Conservation (phyloP, 257 asterid species). For the Solanum bukasovii region DNA sequence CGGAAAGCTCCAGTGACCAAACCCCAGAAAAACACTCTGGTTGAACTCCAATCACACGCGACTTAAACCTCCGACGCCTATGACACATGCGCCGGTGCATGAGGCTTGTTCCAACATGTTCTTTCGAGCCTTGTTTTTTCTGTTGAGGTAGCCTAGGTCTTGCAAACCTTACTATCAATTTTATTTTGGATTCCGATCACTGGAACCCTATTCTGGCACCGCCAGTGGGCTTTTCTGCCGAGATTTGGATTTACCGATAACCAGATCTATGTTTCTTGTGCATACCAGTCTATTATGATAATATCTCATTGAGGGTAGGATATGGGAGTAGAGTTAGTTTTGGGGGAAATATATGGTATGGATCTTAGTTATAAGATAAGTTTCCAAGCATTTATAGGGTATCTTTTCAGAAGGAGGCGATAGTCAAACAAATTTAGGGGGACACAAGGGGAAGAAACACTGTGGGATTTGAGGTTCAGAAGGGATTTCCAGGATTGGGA, state of each 20-base stretch:
- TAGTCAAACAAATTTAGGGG: not conserved
- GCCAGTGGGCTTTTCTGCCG: not conserved
- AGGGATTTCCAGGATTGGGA: not conserved
- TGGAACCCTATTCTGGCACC: not conserved
- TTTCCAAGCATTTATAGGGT: not conserved
- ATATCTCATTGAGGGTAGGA: not conserved
- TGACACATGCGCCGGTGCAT: not conserved
- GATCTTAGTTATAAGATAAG: not conserved
- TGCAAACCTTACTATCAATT: not conserved
- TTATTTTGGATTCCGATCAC: not conserved
- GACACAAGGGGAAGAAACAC: not conserved
- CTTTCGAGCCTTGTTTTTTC: not conserved
- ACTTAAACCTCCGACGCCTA: not conserved
- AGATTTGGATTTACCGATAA: not conserved
- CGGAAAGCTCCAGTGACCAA: not conserved
- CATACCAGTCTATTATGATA: not conserved
- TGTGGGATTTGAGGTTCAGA: not conserved
- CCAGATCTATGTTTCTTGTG: not conserved
- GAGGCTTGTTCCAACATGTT: not conserved
- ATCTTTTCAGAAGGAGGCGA: not conserved
- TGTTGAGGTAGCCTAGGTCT: not conserved
- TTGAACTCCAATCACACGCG: not conserved
- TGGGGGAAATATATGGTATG: not conserved
- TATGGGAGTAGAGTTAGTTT: not conserved
- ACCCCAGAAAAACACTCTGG: not conserved